Base-by-base conservation (phyloP, 2,329 filamentous ascomycete species). In the Aschersonia sp. region DNA sequence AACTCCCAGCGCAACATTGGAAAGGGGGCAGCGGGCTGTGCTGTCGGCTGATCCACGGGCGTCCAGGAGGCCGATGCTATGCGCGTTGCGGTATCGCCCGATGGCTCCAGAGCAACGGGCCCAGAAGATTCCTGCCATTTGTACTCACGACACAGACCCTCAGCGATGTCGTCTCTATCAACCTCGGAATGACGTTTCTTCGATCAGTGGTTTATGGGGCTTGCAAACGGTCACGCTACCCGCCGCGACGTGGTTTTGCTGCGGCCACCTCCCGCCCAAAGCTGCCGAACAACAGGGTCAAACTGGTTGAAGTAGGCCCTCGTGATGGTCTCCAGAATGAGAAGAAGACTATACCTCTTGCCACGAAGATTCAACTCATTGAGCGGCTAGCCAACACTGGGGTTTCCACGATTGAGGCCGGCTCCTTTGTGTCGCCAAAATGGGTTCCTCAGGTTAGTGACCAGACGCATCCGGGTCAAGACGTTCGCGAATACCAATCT, bases 291-390 rank as follows among this genome's bases (percentile, higher is more conserved):
- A 72, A 68, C 58, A 62, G 58, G 50, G 73, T 80, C 51, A 74
- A 71, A 64, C 80, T 94, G 40, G 82, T 92, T 52, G 87, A 94
- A 68, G 87, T 94, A 52, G 86, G 85, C 6, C 86, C 87, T 35
- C 75, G 87, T 54, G 87, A 94, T 68, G 87, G 87, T n/a, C 67
- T 94, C 47, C 87, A 94, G 61, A 94, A 92, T 60, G 85, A 92
- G 68, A 85, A 84, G 66, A 77, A 71, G 53, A 72, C 72, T 31
- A 83, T 94, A 53, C 71, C 85, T 0, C 69, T 86, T 9, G 70
- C 73, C 5, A 88, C 81, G 2, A 94, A 94, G 64, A 75, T 91
- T 48, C 78, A 89, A 54, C 65, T 94, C 47, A 84, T 94, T 40
- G 74, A 82, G 54, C 71, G 77, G 51, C 68, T 94, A 51, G 77